Conservation (phyloP, 2,329 filamentous ascomycete genomes). For the Penicillium sp. region DNA sequence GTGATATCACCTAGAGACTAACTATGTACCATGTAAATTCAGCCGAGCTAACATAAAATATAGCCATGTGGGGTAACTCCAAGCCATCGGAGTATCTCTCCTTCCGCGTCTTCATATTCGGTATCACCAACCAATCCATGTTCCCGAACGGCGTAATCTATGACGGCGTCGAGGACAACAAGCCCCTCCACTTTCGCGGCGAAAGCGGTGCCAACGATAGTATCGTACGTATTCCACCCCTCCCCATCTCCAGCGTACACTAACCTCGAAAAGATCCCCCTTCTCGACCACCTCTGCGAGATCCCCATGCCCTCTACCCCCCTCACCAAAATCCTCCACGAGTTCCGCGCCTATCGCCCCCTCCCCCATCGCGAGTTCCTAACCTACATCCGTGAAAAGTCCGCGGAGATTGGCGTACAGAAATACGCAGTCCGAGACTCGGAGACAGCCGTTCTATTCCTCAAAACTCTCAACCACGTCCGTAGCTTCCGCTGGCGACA, state of each 20-base stretch:
- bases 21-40: neutral
- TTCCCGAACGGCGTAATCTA: conserved; percentile 90
- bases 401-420: conserved; percentile 46
- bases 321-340: conserved; percentile 77
- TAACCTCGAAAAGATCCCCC: conserved; percentile 57
- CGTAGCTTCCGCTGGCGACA: conserved; percentile 49
- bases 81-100: conserved; percentile 77
- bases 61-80: conserved; percentile 84
- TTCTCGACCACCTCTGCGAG: conserved; percentile 81
- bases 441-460: conserved; percentile 42
- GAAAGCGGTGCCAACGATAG: conserved; percentile 92
- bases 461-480: conserved; percentile 46
- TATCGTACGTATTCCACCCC: conserved; percentile 55
- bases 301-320: conserved; percentile 86
- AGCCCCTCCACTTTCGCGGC: conserved; percentile 77
- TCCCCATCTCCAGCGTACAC: neutral
- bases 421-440: conserved; percentile 37
- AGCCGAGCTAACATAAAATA: neutral
- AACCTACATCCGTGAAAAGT: conserved; percentile 58
- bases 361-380: conserved; percentile 85
- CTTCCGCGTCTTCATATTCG: conserved; percentile 96
- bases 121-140: conserved; percentile 89
- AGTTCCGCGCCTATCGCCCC: conserved; percentile 85
- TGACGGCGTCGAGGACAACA: conserved; percentile 67
- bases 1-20: too few relatives aligned